A percentile compares a stretch with the other conserved stretches of the same genome.
phyloP scores from a whole-genome alignment of 2,329 filamentous ascomycete genomes.

The Aspergillus hiratsukae region DNA sequence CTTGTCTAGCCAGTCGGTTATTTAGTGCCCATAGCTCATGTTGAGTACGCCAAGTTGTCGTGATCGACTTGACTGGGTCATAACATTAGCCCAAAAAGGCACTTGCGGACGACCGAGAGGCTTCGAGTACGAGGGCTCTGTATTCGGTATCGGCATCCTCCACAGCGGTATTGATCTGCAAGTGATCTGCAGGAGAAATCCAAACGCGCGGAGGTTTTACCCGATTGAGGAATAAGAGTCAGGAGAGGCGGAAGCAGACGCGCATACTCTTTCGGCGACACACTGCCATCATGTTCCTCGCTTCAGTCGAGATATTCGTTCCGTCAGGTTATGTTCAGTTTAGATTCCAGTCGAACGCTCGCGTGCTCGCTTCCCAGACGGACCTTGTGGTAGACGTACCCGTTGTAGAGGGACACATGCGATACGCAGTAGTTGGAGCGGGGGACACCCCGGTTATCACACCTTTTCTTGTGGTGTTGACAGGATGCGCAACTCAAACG shows the following conservation, averaged over 20 bases:
- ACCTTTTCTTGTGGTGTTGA: slow-evolving; percentile 31
- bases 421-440: slow-evolving; percentile 27
- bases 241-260: neutral
- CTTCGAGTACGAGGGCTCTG: neutral
- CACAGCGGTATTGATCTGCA: slow-evolving; percentile 1
- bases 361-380: slow-evolving; percentile 17
- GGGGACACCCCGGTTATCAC: slow-evolving; percentile 27
- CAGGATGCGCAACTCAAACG: slow-evolving; percentile 29
- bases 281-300: neutral
- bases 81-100: too few relatives aligned
- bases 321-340: slow-evolving; percentile 13
- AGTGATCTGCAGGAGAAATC: slow-evolving; percentile 6
- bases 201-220: neutral
- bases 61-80: too few relatives aligned
- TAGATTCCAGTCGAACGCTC: slow-evolving; percentile 7
- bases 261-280: neutral
- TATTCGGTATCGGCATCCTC: neutral
- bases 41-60: too few relatives aligned
- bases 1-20: too few relatives aligned
- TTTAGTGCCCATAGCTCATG: too few relatives aligned
- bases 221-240: neutral
- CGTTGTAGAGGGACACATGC: slow-evolving; percentile 28
- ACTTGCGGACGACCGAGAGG: neutral
- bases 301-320: slow-evolving; percentile 24
- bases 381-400: slow-evolving; percentile 29